phyloP scores from a whole-genome alignment of 2,329 filamentous ascomycete genomes.

The Lachnellula occidentalis region DNA sequence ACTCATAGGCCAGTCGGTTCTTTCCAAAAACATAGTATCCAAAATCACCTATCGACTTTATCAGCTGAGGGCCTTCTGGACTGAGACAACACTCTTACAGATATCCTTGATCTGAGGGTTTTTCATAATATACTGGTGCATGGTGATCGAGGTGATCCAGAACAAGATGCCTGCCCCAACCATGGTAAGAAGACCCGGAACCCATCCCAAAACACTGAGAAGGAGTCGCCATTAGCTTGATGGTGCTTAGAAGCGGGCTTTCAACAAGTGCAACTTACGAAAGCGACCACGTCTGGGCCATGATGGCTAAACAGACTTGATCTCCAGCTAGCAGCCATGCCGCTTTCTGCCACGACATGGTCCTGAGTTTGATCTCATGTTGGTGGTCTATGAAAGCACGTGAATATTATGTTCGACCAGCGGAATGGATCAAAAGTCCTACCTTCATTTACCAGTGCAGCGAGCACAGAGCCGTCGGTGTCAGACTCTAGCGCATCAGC shows the following conservation, averaged over 20 bases:
- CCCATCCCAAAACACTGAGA: slow-evolving; percentile 39
- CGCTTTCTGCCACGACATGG: slow-evolving; percentile 48
- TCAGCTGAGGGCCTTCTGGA: not conserved
- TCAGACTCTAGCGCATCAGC: slow-evolving; percentile 5
- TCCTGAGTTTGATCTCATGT: slow-evolving; percentile 48
- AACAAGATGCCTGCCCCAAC: slow-evolving; percentile 39
- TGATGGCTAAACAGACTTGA: slow-evolving; percentile 46
- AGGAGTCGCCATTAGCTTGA: slow-evolving; percentile 1
- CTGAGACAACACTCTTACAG: slow-evolving; percentile 29
- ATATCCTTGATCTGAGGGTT: slow-evolving; percentile 45
- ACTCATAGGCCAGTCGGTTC: slow-evolving; percentile 39
- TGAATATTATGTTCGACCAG: not conserved
- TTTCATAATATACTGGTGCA: slow-evolving; percentile 49
- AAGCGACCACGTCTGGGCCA: slow-evolving; percentile 46
- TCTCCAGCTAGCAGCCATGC: slow-evolving; percentile 43
- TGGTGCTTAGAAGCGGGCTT: not conserved
- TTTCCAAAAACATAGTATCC: slow-evolving; percentile 43
- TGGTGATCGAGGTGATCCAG: slow-evolving; percentile 45
- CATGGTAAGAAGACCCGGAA: slow-evolving; percentile 43
- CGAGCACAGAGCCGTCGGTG: slow-evolving; percentile 12
- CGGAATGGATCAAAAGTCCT: not conserved
- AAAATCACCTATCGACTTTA: slow-evolving; percentile 34
- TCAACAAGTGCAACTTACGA: slow-evolving; percentile 30
- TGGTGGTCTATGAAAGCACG: slow-evolving; percentile 32
- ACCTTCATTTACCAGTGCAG: slow-evolving; percentile 29